Percentiles rank a stretch among this genome's conserved stretches.
Evolutionary conservation across 2,329 filamentous ascomycete genomes (phyloP).

Genomic region (Grosmannia clavigera): DNA sequence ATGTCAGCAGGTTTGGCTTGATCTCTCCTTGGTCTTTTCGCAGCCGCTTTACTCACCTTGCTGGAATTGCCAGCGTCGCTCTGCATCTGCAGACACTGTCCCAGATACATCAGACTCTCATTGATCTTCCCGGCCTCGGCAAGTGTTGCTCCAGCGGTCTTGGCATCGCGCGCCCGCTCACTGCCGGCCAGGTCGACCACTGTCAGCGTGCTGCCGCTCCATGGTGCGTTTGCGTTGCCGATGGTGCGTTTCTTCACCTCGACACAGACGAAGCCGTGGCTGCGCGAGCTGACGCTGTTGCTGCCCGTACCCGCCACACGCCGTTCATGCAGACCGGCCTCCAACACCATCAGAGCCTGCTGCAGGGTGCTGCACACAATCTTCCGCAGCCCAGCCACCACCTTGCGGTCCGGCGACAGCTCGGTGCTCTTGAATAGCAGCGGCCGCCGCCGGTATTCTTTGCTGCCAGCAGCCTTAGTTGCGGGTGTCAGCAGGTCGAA

Average conservation of each 20-base stretch:
- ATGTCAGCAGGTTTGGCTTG: neutral
- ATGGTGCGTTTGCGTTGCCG: slow-evolving; percentile 21
- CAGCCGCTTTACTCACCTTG: slow-evolving; percentile 39
- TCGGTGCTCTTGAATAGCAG: slow-evolving; percentile 90
- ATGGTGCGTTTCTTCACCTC: slow-evolving; percentile 71
- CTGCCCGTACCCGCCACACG: slow-evolving; percentile 82
- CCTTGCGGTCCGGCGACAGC: slow-evolving; percentile 76
- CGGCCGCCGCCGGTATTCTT: slow-evolving; percentile 62
- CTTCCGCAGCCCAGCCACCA: slow-evolving; percentile 85
- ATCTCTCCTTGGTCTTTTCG: too few relatives aligned
- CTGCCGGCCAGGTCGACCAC: slow-evolving; percentile 90
- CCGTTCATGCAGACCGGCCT: slow-evolving; percentile 77
- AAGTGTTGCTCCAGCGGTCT: slow-evolving; percentile 83
- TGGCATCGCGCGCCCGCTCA: slow-evolving; percentile 83
- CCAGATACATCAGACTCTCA: slow-evolving; percentile 94
- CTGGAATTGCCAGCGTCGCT: slow-evolving; percentile 61
- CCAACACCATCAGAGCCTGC: slow-evolving; percentile 80
- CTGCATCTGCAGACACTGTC: slow-evolving; percentile 93
- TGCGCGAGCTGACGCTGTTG: slow-evolving; percentile 84
- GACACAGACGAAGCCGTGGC: slow-evolving; percentile 91
- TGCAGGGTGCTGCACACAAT: slow-evolving; percentile 71
- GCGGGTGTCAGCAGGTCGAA: slow-evolving; percentile 75
- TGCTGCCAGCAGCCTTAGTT: slow-evolving; percentile 46
- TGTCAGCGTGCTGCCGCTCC: slow-evolving; percentile 69
- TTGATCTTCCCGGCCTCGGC: slow-evolving; percentile 98